Percentiles rank a stretch among this genome's conserved stretches.
These are phyloP conservation scores for Wickerhamiella vanderwaltii DNA, from an alignment of 805 yeast genomes.

Conservation along the genomic window DNA sequence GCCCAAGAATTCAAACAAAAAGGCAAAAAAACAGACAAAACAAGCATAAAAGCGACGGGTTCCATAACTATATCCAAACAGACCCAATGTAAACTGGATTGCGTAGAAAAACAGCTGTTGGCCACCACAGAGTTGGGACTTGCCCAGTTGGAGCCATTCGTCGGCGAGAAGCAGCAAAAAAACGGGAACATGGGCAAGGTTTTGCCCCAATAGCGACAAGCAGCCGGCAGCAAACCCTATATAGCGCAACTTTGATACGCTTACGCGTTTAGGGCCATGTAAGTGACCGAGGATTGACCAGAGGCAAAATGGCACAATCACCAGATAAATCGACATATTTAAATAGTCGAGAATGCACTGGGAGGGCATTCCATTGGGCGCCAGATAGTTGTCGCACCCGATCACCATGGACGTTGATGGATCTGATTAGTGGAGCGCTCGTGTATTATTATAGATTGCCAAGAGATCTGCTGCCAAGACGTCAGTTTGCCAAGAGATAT, in stretches of 20 bases:
- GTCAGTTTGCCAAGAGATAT: too few relatives aligned
- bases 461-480: too few relatives aligned
- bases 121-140: conserved; percentile 2
- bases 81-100: neutral
- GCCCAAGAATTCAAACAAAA: conserved; percentile 3
- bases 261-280: neutral
- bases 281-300: conserved; percentile 2
- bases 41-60: neutral
- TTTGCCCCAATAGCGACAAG: neutral
- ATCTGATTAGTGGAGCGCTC: too few relatives aligned
- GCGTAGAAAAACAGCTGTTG: conserved; percentile 3
- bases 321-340: neutral
- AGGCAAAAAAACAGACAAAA: neutral
- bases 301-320: neutral
- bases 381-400: conserved; percentile 2
- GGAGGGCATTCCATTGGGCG: conserved; percentile 7
- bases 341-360: neutral
- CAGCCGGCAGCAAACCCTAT: neutral
- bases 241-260: neutral
- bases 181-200: neutral
- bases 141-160: conserved; percentile 4
- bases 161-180: neutral
- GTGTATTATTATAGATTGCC: too few relatives aligned
- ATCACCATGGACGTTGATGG: too few relatives aligned
- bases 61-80: neutral